These are phyloP conservation scores for Sphaerosporella brunnea DNA, from an alignment of 495 filamentous ascomycete species.

Conservation along the genomic window DNA sequence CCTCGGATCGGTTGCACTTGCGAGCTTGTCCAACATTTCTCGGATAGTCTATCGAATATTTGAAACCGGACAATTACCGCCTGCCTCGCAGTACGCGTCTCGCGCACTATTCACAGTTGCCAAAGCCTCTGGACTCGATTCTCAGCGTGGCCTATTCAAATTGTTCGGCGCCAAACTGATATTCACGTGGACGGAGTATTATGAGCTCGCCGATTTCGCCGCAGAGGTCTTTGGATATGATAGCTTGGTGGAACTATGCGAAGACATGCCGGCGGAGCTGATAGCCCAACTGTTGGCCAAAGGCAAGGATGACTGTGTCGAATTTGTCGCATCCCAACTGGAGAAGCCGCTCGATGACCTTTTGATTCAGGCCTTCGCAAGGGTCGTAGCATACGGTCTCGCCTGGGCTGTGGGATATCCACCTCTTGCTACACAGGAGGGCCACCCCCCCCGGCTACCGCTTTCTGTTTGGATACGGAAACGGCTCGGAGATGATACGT, in stretches of 20 bases:
- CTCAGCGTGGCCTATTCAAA: conserved; percentile 54
- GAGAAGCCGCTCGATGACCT: conserved; percentile 38
- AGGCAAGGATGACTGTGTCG: conserved; percentile 43
- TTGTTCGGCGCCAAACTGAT: conserved; percentile 84
- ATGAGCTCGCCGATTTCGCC: conserved; percentile 43
- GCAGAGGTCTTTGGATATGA: conserved; percentile 66
- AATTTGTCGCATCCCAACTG: conserved; percentile 40
- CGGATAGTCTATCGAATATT: conserved; percentile 76
- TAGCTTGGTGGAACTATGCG: conserved; percentile 48
- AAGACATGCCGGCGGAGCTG: conserved; percentile 59
- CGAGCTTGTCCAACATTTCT: conserved; percentile 70
- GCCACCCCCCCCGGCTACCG: conserved; percentile 35
- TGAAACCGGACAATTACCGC: conserved; percentile 56
- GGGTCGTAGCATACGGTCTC: conserved; percentile 67
- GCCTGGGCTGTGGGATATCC: conserved; percentile 47
- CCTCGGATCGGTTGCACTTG: conserved; percentile 47
- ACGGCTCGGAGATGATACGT: conserved; percentile 47
- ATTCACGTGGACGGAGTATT: conserved; percentile 52
- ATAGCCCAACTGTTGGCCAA: conserved; percentile 74
- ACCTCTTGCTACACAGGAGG: conserved; percentile 28
- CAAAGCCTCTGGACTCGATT: conserved; percentile 40
- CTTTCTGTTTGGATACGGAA: conserved; percentile 54
- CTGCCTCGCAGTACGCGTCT: conserved; percentile 48
- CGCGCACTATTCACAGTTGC: conserved; percentile 52
- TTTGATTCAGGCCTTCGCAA: conserved; percentile 52